phyloP scores from a whole-genome alignment of 75 land plant genomes.

The Chamaecyparis obtusa region DNA sequence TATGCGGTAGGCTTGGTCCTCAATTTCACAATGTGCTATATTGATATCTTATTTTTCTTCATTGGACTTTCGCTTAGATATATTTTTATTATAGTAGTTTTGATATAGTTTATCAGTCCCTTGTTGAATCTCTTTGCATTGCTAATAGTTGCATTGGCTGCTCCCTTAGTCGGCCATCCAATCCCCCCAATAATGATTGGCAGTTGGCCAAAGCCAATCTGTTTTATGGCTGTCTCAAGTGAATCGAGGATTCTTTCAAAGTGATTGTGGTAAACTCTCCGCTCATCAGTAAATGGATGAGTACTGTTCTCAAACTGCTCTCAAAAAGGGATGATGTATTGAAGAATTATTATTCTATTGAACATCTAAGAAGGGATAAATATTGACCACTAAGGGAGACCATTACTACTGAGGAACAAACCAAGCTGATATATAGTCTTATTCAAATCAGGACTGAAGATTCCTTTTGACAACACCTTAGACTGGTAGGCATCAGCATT shows the following conservation, averaged over 20 bases:
- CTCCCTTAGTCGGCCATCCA: conserved; percentile 98
- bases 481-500: conserved; percentile 60
- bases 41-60: too few species aligned
- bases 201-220: conserved; percentile 48
- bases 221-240: conserved; percentile 50
- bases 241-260: conserved; percentile 75
- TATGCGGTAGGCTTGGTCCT: neutral
- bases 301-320: conserved; percentile 35
- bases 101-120: conserved; percentile 51
- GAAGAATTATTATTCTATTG: conserved; percentile 49
- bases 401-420: conserved; percentile 40
- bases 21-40: neutral
- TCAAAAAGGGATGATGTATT: conserved; percentile 56
- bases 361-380: conserved; percentile 62
- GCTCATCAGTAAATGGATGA: conserved; percentile 54
- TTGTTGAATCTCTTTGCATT: conserved; percentile 62
- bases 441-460: conserved; percentile 67
- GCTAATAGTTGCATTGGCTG: conserved; percentile 47
- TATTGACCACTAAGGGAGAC: conserved; percentile 71
- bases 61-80: neutral
- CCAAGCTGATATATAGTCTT: conserved; percentile 61
- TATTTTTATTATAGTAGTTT: neutral
- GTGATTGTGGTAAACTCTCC: conserved; percentile 47
- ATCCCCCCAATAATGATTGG: conserved; percentile 66
- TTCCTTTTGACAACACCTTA: conserved; percentile 58